A percentile compares a stretch with the other conserved stretches of the same genome.
Conservation (phyloP, 495 filamentous ascomycete genomes). For the Parathielavia appendiculata region DNA sequence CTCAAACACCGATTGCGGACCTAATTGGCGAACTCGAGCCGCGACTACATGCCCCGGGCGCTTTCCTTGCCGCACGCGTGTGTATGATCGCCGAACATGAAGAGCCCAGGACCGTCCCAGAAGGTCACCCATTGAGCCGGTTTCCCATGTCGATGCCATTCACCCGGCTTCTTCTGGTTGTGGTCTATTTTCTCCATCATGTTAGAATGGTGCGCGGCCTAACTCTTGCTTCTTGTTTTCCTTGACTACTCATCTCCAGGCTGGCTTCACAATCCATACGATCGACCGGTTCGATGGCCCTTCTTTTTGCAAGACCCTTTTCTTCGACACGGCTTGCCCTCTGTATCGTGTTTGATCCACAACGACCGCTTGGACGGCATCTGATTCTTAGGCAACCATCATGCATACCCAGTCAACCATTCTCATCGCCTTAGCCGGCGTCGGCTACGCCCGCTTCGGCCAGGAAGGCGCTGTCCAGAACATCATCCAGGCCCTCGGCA, state of each 20-base stretch:
- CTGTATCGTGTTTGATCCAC: conserved; percentile 7
- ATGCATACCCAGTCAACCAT: conserved; percentile 26
- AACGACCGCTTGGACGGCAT: conserved; percentile 23
- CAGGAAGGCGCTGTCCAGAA: conserved; percentile 49
- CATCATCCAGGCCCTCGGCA: conserved; percentile 41
- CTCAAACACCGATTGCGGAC: conserved; percentile 2
- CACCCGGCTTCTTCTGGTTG: not conserved
- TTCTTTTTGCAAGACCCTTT: conserved; percentile 13
- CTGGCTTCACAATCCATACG: conserved; percentile 17
- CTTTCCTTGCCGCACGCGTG: conserved; percentile 11
- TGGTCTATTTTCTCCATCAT: not conserved
- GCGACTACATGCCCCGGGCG: conserved; percentile 1
- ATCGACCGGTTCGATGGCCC: conserved; percentile 30
- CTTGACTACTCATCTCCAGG: not conserved
- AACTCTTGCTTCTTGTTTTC: not conserved
- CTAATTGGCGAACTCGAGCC: not conserved
- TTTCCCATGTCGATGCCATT: conserved; percentile 4
- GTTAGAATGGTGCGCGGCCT: conserved; percentile 5
- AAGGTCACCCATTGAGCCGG: conserved; percentile 18
- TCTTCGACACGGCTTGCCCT: conserved; percentile 14
- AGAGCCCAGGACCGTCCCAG: not conserved
- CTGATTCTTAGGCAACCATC: conserved; percentile 10
- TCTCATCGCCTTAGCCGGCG: conserved; percentile 33
- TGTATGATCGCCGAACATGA: conserved; percentile 25
- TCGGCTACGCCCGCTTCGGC: conserved; percentile 50